Evolutionary conservation across 2,329 filamentous ascomycete species (phyloP), one percentile per base, ranked within the genome.

Genomic region (Torrubiella hemipterigena): DNA sequence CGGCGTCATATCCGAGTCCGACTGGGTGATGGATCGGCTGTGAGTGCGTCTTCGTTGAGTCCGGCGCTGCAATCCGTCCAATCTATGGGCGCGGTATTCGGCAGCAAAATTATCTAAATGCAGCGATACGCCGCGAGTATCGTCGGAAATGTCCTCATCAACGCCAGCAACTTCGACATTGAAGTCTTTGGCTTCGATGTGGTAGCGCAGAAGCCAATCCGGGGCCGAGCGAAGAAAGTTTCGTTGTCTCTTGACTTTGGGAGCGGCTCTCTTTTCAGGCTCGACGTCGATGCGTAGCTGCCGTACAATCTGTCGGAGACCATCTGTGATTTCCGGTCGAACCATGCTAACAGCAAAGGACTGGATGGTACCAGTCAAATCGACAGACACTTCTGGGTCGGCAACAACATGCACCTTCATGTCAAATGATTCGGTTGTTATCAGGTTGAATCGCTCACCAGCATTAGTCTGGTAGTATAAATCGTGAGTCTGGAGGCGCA

Each of bases 381-480:
- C 73, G 8, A 96, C 86, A 28, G 81, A 79, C 7, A 95, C 73
- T 41, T 95, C 80, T 0, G 87, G 87, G 4, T 82, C 77, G 5
- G 89, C 89, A 40, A 75, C 89, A 10, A 96, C 60, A 46, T 94
- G 81, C 1, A 83, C 61, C 47, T 89, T 94, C 34, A 95, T 55
- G 46, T 98, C 91, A 35, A 95, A 72, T 2, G 78, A 81, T 47
- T 98, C 89, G 1, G 81, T 93, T 21, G 86, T 76, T 3, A 96
- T 69, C 6, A 98, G 65, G 46, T 94, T 85, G 47, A 94, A 89
- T 31, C 85, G 79, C 37, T 77, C 74, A 5, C 86, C 82, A 8
- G 76, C 73, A 15, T 81, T 78, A 1, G 86, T 94, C 49, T 95
- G 93, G 50, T 98, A 98, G 53, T 96, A 98, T 1, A 98, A 67